These are phyloP conservation scores for Phalaenopsis aphrodite DNA, from an alignment of 106 monocot species.

Conservation along the genomic window DNA sequence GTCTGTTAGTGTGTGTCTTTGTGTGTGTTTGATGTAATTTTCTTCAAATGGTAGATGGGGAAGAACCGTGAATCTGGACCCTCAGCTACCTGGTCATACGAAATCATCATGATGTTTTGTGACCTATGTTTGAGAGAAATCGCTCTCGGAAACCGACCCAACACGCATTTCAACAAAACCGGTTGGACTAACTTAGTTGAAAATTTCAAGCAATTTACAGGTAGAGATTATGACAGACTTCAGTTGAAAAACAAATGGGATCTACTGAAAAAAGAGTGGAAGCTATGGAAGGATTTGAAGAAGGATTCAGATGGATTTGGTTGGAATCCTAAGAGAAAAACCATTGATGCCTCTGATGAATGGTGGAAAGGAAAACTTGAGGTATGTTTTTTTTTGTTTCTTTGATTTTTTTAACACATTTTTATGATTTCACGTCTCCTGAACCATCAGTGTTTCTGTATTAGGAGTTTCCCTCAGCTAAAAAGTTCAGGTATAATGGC, in stretches of 20 bases:
- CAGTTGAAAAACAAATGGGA: slow-evolving; percentile 21
- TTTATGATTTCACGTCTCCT: neutral
- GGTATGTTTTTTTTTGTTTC: slow-evolving; percentile 3
- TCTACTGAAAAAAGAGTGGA: slow-evolving; percentile 22
- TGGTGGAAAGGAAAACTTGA: slow-evolving; percentile 24
- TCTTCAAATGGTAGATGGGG: neutral
- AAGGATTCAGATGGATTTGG: slow-evolving; percentile 8
- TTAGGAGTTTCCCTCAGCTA: slow-evolving; percentile 17
- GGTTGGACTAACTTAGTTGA: slow-evolving; percentile 15
- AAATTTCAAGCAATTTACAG: slow-evolving; percentile 13
- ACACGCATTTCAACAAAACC: slow-evolving; percentile 10
- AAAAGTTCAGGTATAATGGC: slow-evolving; percentile 15
- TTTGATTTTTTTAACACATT: neutral
- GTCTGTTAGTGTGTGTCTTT: neutral
- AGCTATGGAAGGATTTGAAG: slow-evolving; percentile 15
- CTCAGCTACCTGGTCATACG: slow-evolving; percentile 7
- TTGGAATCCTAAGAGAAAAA: slow-evolving; percentile 13
- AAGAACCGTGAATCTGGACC: slow-evolving; percentile 3
- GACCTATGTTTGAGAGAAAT: slow-evolving; percentile 21
- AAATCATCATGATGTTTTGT: slow-evolving; percentile 10
- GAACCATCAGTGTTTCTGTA: neutral
- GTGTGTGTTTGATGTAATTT: neutral
- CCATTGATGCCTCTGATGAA: slow-evolving; percentile 14
- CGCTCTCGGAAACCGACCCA: slow-evolving; percentile 14
- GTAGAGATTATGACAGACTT: slow-evolving; percentile 6